These are phyloP conservation scores for Erodium texanum DNA, from an alignment of 441 rosid species.

Conservation along the genomic window DNA sequence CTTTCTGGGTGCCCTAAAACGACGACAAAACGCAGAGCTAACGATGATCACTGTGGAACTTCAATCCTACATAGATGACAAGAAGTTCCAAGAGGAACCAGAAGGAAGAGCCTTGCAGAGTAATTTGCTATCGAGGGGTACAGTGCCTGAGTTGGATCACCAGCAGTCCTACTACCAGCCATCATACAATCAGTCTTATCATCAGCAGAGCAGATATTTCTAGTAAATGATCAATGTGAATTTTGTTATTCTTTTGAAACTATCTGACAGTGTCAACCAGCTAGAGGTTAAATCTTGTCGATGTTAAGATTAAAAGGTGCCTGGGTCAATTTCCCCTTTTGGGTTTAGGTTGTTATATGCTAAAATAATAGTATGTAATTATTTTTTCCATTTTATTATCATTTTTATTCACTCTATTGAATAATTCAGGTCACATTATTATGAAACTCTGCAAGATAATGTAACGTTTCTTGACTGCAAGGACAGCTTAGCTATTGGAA, in stretches of 20 bases:
- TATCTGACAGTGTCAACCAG: neutral
- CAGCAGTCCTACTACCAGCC: constrained; percentile 10
- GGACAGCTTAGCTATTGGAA: no score
- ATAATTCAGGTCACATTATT: neutral
- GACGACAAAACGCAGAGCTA: constrained; percentile 37
- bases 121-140: constrained; percentile 32
- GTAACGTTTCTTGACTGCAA: no score
- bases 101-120: constrained; percentile 48
- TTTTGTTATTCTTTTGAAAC: neutral
- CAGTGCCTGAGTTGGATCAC: constrained; percentile 28
- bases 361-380: neutral
- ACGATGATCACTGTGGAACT: constrained; percentile 37
- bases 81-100: constrained; percentile 49
- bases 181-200: neutral
- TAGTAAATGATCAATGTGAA: neutral
- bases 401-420: no score
- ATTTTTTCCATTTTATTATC: no score
- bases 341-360: neutral
- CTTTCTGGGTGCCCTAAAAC: constrained; percentile 43
- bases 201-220: neutral
- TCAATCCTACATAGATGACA: constrained; percentile 51
- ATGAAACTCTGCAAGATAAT: neutral
- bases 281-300: neutral
- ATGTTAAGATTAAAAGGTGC: neutral
- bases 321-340: neutral